Evolutionary conservation across 1,284 basidiomycete species (phyloP).

Genomic region (Cystobasidium pallidum): DNA sequence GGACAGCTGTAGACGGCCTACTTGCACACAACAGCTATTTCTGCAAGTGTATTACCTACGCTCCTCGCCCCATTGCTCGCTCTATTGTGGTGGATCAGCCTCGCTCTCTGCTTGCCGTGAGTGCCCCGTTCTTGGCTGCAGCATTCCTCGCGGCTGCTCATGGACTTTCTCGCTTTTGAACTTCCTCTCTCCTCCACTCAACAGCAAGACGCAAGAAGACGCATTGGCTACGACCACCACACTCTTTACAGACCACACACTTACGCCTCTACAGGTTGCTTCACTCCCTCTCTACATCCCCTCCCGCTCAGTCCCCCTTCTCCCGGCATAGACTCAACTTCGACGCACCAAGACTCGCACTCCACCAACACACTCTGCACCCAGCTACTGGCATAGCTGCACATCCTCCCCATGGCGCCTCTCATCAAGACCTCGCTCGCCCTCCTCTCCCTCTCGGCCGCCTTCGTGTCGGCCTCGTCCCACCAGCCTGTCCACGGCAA

Average conservation of each 20-base stretch:
- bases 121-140: conserved; percentile 3
- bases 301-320: conserved; percentile 9
- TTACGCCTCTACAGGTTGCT: conserved; percentile 13
- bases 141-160: background rate
- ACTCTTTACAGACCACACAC: conserved; percentile 12
- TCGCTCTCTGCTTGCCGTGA: background rate
- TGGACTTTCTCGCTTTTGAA: background rate
- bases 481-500: conserved; percentile 22
- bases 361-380: background rate
- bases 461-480: background rate
- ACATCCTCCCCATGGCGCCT: conserved; percentile 18
- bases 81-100: background rate
- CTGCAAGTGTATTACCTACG: no score
- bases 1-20: background rate
- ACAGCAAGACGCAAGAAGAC: background rate
- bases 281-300: background rate
- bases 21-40: no score
- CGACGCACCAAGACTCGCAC: conserved; percentile 6
- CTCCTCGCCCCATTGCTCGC: background rate
- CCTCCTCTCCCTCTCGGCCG: conserved; percentile 15
- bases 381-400: conserved; percentile 28
- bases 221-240: background rate
- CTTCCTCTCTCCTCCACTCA: background rate
- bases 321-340: conserved; percentile 10
- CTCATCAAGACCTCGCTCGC: conserved; percentile 41